These are phyloP conservation scores for Chytriomyces confervae DNA, from an alignment of 192 early-diverging fungal genomes.

Conservation along the genomic window DNA sequence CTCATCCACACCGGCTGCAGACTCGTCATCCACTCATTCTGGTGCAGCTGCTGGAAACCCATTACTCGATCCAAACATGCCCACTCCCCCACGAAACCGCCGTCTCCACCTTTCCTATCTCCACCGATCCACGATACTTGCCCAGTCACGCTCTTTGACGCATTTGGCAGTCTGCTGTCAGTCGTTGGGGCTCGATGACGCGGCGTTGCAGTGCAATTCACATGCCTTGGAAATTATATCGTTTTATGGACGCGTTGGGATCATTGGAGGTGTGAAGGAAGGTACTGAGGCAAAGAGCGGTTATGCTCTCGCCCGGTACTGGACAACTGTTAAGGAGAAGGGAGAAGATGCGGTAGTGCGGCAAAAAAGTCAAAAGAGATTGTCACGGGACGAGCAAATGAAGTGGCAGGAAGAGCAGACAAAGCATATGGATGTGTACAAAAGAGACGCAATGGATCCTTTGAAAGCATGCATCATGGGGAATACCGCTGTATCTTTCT, in stretches of 20 bases:
- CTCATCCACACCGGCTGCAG: neutral
- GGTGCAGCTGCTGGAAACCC: too few relatives aligned
- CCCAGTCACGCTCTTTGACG: constrained; percentile 54
- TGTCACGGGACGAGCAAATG: neutral
- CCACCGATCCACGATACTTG: constrained; percentile 55
- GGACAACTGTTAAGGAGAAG: neutral
- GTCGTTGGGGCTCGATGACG: constrained; percentile 50
- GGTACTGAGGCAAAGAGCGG: neutral
- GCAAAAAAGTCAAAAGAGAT: constrained; percentile 1
- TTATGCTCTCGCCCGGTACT: neutral
- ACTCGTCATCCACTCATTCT: neutral
- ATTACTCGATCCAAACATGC: constrained; percentile 18
- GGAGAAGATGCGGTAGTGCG: neutral
- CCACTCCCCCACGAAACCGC: constrained; percentile 2
- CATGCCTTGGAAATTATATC: constrained; percentile 27
- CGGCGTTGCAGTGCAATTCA: constrained; percentile 42
- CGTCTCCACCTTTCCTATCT: constrained; percentile 56
- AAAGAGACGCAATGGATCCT: constrained; percentile 7
- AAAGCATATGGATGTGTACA: neutral
- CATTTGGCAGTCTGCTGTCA: constrained; percentile 58
- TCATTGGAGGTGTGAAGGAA: constrained; percentile 7
- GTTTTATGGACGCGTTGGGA: constrained; percentile 5
- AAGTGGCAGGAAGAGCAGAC: constrained; percentile 5
- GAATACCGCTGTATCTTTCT: constrained; percentile 25
- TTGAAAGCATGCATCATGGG: constrained; percentile 9